phyloP scores from a whole-genome alignment of 2,329 filamentous ascomycete genomes.

The Aspergillus ibericus region DNA sequence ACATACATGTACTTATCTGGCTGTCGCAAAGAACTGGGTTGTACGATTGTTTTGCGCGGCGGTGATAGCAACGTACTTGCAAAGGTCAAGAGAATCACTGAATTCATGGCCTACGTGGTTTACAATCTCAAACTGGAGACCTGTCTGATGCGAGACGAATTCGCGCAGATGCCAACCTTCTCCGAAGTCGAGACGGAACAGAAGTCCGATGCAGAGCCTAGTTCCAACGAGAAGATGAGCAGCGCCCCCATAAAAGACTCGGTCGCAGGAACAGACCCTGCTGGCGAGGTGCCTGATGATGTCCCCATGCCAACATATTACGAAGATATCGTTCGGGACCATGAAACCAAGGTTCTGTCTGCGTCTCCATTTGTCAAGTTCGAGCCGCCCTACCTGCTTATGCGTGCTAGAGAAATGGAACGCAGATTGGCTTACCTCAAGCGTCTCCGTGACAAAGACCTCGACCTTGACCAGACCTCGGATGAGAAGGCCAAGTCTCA shows the following conservation, averaged over 20 bases:
- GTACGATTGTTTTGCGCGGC: constrained; percentile 88
- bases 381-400: constrained; percentile 86
- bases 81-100: constrained; percentile 87
- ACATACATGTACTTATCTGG: constrained; percentile 95
- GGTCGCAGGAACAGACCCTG: constrained; percentile 19
- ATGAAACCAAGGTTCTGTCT: constrained; percentile 89
- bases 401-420: constrained; percentile 89
- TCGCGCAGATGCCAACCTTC: constrained; percentile 73
- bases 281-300: constrained; percentile 67
- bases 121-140: constrained; percentile 97
- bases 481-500: constrained; percentile 65
- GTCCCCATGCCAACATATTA: constrained; percentile 88
- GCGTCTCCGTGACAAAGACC: constrained; percentile 71
- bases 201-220: constrained; percentile 16
- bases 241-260: constrained; percentile 19
- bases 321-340: constrained; percentile 89
- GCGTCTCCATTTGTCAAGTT: constrained; percentile 97
- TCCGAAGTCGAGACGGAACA: constrained; percentile 47
- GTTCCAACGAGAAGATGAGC: constrained; percentile 16
- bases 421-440: constrained; percentile 78
- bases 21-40: constrained; percentile 84
- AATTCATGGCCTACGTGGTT: constrained; percentile 99
- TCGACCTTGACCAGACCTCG: constrained; percentile 44
- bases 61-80: constrained; percentile 69
- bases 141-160: constrained; percentile 89